Percentiles rank a stretch among this genome's conserved stretches.
These are phyloP conservation scores for Lasiodiplodia sp. DNA, from an alignment of 2,329 filamentous ascomycete species.

Conservation along the genomic window DNA sequence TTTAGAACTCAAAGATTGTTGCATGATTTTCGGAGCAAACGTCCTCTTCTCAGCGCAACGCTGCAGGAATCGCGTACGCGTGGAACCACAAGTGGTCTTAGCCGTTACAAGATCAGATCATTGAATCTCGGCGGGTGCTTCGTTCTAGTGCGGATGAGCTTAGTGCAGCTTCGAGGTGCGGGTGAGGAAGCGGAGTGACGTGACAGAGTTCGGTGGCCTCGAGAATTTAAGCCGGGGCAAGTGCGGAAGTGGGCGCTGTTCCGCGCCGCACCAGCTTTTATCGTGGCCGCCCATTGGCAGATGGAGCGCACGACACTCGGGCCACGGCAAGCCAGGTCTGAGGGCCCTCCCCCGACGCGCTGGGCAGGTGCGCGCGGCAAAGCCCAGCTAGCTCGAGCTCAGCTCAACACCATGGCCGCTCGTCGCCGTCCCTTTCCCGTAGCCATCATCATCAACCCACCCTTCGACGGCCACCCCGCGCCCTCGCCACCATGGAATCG, in stretches of 20 bases:
- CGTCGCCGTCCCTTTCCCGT: conserved; percentile 18
- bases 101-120: not conserved
- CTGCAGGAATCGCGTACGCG: not conserved
- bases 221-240: conserved; percentile 16
- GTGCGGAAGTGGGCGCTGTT: conserved; percentile 19
- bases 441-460: conserved; percentile 20
- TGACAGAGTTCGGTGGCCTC: not conserved
- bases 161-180: not conserved
- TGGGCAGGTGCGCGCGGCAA: conserved; percentile 12
- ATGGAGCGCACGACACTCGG: not conserved
- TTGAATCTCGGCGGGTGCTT: not conserved
- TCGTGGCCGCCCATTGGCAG: conserved; percentile 11
- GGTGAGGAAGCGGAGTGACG: not conserved
- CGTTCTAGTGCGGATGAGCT: not conserved
- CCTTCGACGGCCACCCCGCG: conserved; percentile 11
- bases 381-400: conserved; percentile 17
- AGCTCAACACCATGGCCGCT: conserved; percentile 28
- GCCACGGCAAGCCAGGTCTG: not conserved
- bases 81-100: not conserved
- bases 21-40: not conserved
- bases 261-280: conserved; percentile 6
- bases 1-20: not conserved
- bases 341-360: not conserved
- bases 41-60: not conserved
- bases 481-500: conserved; percentile 53